A percentile compares a stretch with the other conserved stretches of the same genome.
These are phyloP conservation scores for Monosporascus ibericus DNA, from an alignment of 2,329 filamentous ascomycete species.

Conservation along the genomic window DNA sequence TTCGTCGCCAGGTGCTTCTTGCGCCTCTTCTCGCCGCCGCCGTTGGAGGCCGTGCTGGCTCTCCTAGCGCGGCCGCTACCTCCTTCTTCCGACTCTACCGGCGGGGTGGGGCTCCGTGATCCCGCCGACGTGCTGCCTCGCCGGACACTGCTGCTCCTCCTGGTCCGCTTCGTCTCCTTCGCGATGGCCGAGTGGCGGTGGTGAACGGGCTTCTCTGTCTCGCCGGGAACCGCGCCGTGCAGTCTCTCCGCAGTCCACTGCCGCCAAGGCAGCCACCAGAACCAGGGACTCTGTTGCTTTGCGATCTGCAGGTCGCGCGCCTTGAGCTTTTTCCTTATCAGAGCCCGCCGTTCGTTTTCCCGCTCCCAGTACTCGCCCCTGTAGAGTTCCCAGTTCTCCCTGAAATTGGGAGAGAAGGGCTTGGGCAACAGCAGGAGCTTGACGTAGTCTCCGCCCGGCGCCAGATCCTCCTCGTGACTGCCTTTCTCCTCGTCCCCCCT, in stretches of 20 bases:
- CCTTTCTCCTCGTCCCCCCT: conserved; percentile 52
- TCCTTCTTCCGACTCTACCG: conserved; percentile 36
- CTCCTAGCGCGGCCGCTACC: conserved; percentile 32
- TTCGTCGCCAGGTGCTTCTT: conserved; percentile 41
- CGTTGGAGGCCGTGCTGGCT: conserved; percentile 39
- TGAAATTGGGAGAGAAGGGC: conserved; percentile 88
- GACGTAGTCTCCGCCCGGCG: conserved; percentile 83
- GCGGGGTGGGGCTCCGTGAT: conserved; percentile 45
- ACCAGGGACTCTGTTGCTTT: conserved; percentile 62
- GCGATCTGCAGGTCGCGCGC: conserved; percentile 62
- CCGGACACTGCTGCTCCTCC: conserved; percentile 46
- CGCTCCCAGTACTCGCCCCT: conserved; percentile 93
- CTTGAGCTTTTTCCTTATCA: conserved; percentile 64
- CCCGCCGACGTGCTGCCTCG: conserved; percentile 43
- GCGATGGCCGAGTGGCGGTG: conserved; percentile 37
- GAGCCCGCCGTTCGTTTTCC: conserved; percentile 81
- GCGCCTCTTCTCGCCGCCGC: conserved; percentile 41
- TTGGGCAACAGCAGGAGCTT: conserved; percentile 88
- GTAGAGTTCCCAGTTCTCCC: conserved; percentile 96
- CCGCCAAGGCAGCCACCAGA: conserved; percentile 82
- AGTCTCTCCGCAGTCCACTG: conserved; percentile 29
- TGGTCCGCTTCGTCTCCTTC: conserved; percentile 41
- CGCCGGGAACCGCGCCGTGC: conserved; percentile 9
- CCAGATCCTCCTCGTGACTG: conserved; percentile 83
- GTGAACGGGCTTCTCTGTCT: conserved; percentile 31